These are phyloP conservation scores for Dichomitus squalens DNA, from an alignment of 1,284 basidiomycete species.

Conservation along the genomic window DNA sequence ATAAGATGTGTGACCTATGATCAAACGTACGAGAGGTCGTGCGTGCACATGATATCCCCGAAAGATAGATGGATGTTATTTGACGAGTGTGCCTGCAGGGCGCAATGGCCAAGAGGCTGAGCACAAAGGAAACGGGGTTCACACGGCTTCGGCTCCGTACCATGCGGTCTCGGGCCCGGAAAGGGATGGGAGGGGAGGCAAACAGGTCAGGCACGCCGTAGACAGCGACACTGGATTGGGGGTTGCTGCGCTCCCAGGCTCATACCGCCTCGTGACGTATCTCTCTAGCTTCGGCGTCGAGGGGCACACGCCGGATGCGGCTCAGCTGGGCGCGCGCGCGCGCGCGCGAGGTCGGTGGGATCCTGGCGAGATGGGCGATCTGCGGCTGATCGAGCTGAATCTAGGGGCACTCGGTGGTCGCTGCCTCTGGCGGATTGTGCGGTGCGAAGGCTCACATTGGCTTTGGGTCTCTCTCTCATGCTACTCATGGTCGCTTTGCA, in stretches of 20 bases:
- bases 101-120: background rate
- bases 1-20: too few relatives aligned
- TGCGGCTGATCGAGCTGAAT: conserved; percentile 21
- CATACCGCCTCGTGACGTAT: conserved; percentile 28
- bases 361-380: conserved; percentile 13
- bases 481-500: too few relatives aligned
- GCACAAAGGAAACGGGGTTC: background rate
- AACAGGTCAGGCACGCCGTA: background rate
- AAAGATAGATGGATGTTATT: background rate
- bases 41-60: background rate
- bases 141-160: conserved; percentile 22
- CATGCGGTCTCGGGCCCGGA: conserved; percentile 21
- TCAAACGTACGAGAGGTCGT: too few relatives aligned
- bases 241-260: conserved; percentile 13
- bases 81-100: background rate
- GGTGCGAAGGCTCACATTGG: too few relatives aligned
- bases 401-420: conserved; percentile 1
- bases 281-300: conserved; percentile 8
- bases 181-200: background rate
- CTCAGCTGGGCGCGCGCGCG: background rate
- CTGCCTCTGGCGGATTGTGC: background rate
- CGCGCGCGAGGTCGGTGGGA: too few relatives aligned
- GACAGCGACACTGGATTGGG: background rate
- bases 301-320: conserved; percentile 10
- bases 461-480: too few relatives aligned